Conservation (phyloP, 306 rosid genomes). For the Pyrus pyrifolia region DNA sequence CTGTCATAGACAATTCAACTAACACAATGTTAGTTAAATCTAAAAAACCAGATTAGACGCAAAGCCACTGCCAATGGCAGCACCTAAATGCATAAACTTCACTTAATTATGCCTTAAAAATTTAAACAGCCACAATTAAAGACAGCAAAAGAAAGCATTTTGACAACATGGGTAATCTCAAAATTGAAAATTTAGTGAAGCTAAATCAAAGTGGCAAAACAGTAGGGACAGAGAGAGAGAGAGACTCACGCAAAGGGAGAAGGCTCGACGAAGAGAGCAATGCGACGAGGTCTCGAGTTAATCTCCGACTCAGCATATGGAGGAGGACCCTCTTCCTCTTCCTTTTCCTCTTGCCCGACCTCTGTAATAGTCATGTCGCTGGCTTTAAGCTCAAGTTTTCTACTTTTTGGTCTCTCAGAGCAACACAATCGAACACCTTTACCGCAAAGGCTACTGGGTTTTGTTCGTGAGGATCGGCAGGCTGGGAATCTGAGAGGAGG, state of each 20-base stretch:
- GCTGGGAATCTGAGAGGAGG: conserved; percentile 15
- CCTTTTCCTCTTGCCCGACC: conserved; percentile 45
- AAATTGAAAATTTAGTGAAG: conserved; percentile 5
- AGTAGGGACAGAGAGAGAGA: not conserved
- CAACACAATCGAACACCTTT: conserved; percentile 12
- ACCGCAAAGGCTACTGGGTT: conserved; percentile 36
- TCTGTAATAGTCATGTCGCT: conserved; percentile 63
- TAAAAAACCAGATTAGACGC: not conserved
- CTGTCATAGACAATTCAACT: conserved; percentile 17
- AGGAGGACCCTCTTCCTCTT: conserved; percentile 66
- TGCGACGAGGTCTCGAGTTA: conserved; percentile 74
- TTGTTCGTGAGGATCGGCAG: conserved; percentile 20
- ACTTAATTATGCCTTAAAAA: not conserved
- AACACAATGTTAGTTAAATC: conserved; percentile 2
- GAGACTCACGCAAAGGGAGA: conserved; percentile 91
- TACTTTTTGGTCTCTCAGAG: conserved; percentile 19
- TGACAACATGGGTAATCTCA: not conserved
- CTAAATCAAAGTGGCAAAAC: not conserved
- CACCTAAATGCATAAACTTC: not conserved
- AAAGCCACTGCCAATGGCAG: not conserved
- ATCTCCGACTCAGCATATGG: conserved; percentile 45
- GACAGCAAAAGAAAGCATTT: not conserved
- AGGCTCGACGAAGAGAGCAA: conserved; percentile 97
- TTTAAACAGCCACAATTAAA: not conserved
- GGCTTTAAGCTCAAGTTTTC: conserved; percentile 32